Evolutionary conservation across 495 filamentous ascomycete genomes (phyloP).

Genomic region (Aspergillus diversus): DNA sequence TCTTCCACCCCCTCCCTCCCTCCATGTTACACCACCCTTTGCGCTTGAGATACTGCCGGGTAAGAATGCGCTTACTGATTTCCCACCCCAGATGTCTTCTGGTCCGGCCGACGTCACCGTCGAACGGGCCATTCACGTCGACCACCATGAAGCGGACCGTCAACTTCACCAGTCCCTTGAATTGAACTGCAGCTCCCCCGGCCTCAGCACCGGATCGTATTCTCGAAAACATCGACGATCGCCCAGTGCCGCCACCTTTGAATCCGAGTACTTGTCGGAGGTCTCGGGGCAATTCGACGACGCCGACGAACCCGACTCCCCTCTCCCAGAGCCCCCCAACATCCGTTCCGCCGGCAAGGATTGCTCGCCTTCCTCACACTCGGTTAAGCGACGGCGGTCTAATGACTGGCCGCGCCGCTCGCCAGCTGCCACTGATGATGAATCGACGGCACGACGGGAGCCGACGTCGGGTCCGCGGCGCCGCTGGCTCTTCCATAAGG

Average conservation of each 20-base stretch:
- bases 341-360: not conserved
- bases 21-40: slow-evolving; percentile 5
- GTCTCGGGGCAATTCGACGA: slow-evolving; percentile 47
- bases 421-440: slow-evolving; percentile 5
- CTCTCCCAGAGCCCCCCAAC: slow-evolving; percentile 1
- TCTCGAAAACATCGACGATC: slow-evolving; percentile 41
- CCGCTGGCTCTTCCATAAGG: slow-evolving; percentile 20
- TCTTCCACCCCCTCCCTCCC: not conserved
- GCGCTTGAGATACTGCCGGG: not conserved
- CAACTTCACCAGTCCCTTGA: slow-evolving; percentile 32
- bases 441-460: not conserved
- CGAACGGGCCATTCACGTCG: slow-evolving; percentile 19
- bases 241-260: slow-evolving; percentile 24
- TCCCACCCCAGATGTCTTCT: slow-evolving; percentile 16
- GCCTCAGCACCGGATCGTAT: slow-evolving; percentile 27
- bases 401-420: slow-evolving; percentile 50
- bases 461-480: not conserved
- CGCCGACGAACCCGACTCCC: slow-evolving; percentile 37
- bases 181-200: slow-evolving; percentile 20
- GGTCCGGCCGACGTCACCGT: slow-evolving; percentile 5
- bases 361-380: slow-evolving; percentile 34
- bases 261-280: slow-evolving; percentile 36
- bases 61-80: not conserved
- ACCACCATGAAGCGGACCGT: slow-evolving; percentile 25
- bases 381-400: slow-evolving; percentile 49